Base-by-base conservation (phyloP, 2,329 filamentous ascomycete genomes). In the Xylaria sp. region DNA sequence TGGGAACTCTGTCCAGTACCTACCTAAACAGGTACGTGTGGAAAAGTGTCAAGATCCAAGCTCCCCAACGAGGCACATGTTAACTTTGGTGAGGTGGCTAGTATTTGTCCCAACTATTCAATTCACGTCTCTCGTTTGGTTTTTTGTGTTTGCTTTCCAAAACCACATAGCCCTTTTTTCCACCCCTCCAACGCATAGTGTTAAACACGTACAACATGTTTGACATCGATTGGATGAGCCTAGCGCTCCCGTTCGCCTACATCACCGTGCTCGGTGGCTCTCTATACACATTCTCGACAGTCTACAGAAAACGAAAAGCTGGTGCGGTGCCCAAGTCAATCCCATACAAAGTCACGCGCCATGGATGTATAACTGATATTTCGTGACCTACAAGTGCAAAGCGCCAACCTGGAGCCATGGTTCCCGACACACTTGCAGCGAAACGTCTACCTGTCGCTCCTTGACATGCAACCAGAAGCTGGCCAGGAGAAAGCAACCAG, bases 301-400 rank as follows among this genome's bases (percentile, higher is more conserved):
- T 98, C 66, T 98, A 98, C 79, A 89, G 94, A 73, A 94, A 95
- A 80, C 88, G 95, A 78, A 95, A 97, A 85, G 89, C 91, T 70
- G 82, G 90, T 92, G 81, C 66, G 87, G 84, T 52, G 31, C 31
- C 51, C 6, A 59, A 58, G 14, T 60, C 31, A 45, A 19, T 59
- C 54, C 28, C n/a, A n/a, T n/a, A n/a, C n/a, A 60, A 37, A 9
- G 33, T 12, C 15, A 45, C 23, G n/a, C 4, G 15, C n/a, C 25
- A 49, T 47, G n/a, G 25, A 40, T 40, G 11, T 5, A n/a, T 25
- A 31, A 55, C 57, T 57, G 4, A 60, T 35, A 21, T 42, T 8
- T 33, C 28, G 5, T 33, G 2, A 50, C 17, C 55, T 58, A 58
- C 69, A 93, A n/a, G 91, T 83, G 68, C 88, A 92, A 80, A 90